Conservation (phyloP, 257 asterid genomes). For the Nicotiana obtusifolia region DNA sequence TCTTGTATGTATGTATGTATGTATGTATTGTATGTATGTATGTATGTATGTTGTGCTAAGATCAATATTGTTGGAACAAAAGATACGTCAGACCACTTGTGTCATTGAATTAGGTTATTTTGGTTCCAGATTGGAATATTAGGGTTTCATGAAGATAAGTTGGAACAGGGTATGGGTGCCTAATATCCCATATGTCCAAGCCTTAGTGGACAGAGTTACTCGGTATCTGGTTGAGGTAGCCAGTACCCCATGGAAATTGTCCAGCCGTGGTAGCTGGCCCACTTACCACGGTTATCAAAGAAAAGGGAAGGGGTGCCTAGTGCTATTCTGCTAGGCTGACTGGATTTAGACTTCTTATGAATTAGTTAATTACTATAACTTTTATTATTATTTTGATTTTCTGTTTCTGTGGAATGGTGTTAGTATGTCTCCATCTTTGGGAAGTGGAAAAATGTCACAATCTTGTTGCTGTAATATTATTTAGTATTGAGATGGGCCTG, state of each 20-base stretch:
- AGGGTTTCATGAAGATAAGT: conserved; percentile 7
- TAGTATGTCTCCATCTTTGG: not conserved
- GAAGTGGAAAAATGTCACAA: not conserved
- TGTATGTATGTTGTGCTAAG: not conserved
- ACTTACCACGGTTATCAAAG: too few relatives aligned
- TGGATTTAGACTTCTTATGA: not conserved
- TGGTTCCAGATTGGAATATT: not conserved
- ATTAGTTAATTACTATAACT: not conserved
- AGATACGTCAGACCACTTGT: not conserved
- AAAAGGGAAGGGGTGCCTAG: not conserved
- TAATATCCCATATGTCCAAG: too few relatives aligned
- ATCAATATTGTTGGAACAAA: not conserved
- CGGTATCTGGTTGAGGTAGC: too few relatives aligned
- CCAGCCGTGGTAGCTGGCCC: too few relatives aligned
- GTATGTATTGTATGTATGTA: not conserved
- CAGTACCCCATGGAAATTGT: too few relatives aligned
- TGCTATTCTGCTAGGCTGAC: not conserved
- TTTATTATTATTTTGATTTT: not conserved
- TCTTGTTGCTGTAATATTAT: not conserved
- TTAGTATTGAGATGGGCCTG: not conserved
- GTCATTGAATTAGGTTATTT: not conserved
- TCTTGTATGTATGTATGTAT: not conserved
- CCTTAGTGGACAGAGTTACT: too few relatives aligned
- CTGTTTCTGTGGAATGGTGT: not conserved
- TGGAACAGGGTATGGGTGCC: not conserved